phyloP scores from a whole-genome alignment of 1,284 basidiomycete species.

The Pseudozyma sp. region DNA sequence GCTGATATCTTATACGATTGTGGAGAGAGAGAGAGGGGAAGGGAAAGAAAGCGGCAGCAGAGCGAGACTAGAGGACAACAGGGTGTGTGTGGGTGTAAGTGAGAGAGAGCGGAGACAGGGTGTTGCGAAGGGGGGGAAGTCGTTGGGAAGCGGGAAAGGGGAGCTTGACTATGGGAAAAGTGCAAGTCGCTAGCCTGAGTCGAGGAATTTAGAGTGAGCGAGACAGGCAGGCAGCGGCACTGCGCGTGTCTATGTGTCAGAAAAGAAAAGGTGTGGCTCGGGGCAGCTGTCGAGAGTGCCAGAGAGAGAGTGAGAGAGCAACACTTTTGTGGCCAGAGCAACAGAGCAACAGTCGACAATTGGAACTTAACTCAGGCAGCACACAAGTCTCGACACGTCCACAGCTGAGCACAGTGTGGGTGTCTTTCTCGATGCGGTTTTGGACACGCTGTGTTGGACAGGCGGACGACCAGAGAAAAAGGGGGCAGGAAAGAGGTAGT shows the following conservation, averaged over 20 bases:
- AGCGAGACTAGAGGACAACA: no score
- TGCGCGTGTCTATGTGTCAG: no score
- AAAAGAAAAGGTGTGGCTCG: slow-evolving; percentile 6
- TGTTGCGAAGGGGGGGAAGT: no score
- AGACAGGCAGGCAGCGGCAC: neutral
- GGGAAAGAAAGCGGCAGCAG: slow-evolving; percentile 10
- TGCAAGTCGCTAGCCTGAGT: no score
- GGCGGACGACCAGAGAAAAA: neutral
- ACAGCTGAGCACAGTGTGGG: neutral
- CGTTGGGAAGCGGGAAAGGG: no score
- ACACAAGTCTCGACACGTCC: slow-evolving; percentile 18
- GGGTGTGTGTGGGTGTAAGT: no score
- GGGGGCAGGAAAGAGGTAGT: slow-evolving; percentile 18
- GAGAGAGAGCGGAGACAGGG: no score
- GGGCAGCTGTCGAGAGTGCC: slow-evolving; percentile 1
- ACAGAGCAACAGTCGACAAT: neutral
- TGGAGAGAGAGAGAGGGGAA: slow-evolving; percentile 13
- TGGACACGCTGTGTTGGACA: slow-evolving; percentile 20
- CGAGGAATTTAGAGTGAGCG: no score
- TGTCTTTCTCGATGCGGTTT: slow-evolving; percentile 22
- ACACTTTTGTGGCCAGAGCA: slow-evolving; percentile 10
- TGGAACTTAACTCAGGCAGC: slow-evolving; percentile 15
- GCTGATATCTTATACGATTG: slow-evolving; percentile 32
- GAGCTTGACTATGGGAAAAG: no score
- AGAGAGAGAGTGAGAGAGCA: slow-evolving; percentile 13